Evolutionary conservation across 768 basidiomycete species (phyloP).

Genomic region (Cystofilobasidium capitatum): DNA sequence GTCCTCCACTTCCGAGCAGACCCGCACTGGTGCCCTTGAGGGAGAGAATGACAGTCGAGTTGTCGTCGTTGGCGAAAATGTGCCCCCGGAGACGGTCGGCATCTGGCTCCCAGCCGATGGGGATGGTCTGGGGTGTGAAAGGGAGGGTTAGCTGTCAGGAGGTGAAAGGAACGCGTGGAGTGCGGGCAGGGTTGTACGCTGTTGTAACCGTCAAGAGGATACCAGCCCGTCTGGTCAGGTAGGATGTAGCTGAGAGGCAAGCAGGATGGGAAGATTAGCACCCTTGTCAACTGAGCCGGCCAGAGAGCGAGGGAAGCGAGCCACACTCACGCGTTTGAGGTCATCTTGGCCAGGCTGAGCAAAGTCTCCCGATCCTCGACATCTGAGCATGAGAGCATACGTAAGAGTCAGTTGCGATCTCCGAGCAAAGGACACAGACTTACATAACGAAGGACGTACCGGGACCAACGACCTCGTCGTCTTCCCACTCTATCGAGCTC

Average conservation of each 20-base stretch:
- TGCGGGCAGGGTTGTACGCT: constrained; percentile 41
- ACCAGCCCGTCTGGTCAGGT: constrained; percentile 22
- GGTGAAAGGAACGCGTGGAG: not conserved
- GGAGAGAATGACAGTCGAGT: constrained; percentile 74
- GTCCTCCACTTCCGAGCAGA: constrained; percentile 61
- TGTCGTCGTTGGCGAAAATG: constrained; percentile 50
- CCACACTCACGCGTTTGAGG: constrained; percentile 61
- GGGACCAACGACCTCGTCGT: constrained; percentile 56
- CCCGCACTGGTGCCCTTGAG: constrained; percentile 89
- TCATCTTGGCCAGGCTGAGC: constrained; percentile 76
- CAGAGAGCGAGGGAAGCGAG: not conserved
- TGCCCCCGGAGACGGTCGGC: constrained; percentile 89
- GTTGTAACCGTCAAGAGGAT: constrained; percentile 49
- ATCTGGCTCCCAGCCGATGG: constrained; percentile 82
- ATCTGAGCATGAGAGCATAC: not conserved
- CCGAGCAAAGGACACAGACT: not conserved
- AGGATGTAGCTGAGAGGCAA: constrained; percentile 18
- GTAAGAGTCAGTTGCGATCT: not conserved
- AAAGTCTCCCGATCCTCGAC: constrained; percentile 61
- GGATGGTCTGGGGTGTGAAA: constrained; percentile 45
- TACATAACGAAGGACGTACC: constrained; percentile 40
- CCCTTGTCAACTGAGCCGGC: not conserved
- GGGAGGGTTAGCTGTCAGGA: not conserved
- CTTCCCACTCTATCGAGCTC: constrained; percentile 49
- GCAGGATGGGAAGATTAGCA: not conserved